Conservation (phyloP, 768 basidiomycete species). For the Piloderma croceum region DNA sequence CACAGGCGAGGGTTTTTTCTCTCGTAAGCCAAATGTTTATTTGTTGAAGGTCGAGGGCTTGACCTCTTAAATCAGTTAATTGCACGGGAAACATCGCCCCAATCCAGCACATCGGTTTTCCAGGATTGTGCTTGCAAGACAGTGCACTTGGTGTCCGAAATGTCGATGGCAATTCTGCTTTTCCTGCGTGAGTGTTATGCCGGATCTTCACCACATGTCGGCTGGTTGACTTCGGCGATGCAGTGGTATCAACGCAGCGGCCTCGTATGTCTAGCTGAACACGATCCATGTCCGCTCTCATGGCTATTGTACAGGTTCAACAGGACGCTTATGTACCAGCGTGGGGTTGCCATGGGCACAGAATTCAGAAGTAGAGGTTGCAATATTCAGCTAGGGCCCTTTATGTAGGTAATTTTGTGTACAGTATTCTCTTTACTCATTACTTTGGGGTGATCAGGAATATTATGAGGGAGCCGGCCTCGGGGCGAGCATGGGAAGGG, state of each 20-base stretch:
- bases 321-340: conserved; percentile 48
- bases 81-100: conserved; percentile 49
- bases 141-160: conserved; percentile 46
- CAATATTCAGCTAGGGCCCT: conserved; percentile 46
- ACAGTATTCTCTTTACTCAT: background rate
- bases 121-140: conserved; percentile 41
- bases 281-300: background rate
- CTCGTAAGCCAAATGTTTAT: background rate
- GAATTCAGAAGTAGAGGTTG: conserved; percentile 62
- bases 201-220: background rate
- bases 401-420: conserved; percentile 32
- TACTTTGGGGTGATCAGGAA: conserved; percentile 29
- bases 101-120: conserved; percentile 41
- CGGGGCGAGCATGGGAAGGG: conserved; percentile 51
- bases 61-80: conserved; percentile 15
- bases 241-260: conserved; percentile 47
- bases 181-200: conserved; percentile 37
- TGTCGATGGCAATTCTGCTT: conserved; percentile 43
- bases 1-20: conserved; percentile 33
- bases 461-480: conserved; percentile 39
- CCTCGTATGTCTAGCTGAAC: conserved; percentile 24
- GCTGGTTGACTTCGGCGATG: background rate
- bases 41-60: background rate
- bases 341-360: conserved; percentile 51
- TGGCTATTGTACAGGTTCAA: too few relatives aligned